phyloP scores from a whole-genome alignment of 305 asterid species.

The Fraxinus baroniana region DNA sequence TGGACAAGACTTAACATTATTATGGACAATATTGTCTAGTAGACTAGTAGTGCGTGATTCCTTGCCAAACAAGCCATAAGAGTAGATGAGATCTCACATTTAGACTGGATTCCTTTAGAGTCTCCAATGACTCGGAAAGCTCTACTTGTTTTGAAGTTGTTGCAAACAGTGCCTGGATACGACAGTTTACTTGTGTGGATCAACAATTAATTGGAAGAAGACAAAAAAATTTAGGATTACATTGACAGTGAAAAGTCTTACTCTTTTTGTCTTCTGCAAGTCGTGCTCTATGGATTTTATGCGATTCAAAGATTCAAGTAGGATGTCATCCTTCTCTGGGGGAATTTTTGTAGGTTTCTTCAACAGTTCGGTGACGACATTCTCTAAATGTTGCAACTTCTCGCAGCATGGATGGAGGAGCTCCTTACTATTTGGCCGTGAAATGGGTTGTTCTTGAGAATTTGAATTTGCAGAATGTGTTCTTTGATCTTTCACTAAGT shows the following conservation, averaged over 20 bases:
- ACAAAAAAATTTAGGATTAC: constrained; percentile 7
- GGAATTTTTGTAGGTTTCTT: constrained; percentile 82
- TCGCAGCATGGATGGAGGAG: constrained; percentile 72
- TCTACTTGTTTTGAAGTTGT: constrained; percentile 87
- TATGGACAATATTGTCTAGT: background rate
- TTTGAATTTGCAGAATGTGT: constrained; percentile 31
- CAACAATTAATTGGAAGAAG: constrained; percentile 22
- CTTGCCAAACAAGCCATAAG: constrained; percentile 1
- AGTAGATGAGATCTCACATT: constrained; percentile 45
- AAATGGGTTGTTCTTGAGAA: constrained; percentile 30
- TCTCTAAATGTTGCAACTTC: constrained; percentile 83
- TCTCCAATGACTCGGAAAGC: constrained; percentile 81
- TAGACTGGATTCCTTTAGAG: constrained; percentile 53
- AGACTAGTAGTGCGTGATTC: background rate
- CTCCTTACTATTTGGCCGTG: constrained; percentile 37
- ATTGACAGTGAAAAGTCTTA: constrained; percentile 24
- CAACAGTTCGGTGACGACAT: constrained; percentile 60
- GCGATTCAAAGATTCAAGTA: constrained; percentile 82
- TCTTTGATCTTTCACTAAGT: constrained; percentile 26
- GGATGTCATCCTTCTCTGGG: constrained; percentile 76
- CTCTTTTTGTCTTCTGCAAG: constrained; percentile 83
- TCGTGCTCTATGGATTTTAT: constrained; percentile 85
- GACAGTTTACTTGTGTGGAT: constrained; percentile 8
- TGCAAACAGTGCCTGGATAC: constrained; percentile 66
- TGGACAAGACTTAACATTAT: background rate